phyloP scores from a whole-genome alignment of 495 filamentous ascomycete species.

The Hypoxylon rickii region DNA sequence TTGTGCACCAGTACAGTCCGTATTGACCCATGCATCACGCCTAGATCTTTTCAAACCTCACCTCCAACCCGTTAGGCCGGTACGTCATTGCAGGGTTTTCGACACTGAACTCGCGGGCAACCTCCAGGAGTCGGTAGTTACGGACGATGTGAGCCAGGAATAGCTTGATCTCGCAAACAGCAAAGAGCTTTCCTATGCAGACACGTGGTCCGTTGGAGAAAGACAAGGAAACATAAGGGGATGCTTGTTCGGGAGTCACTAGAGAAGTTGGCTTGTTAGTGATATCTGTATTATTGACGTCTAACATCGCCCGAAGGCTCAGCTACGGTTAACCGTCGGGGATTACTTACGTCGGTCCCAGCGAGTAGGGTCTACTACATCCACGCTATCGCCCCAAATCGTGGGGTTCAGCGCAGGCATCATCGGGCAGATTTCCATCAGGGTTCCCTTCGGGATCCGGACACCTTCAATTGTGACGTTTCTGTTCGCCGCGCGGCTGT shows the following conservation, averaged over 20 bases:
- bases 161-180: slow-evolving; percentile 26
- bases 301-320: background rate
- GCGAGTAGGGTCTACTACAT: slow-evolving; percentile 38
- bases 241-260: slow-evolving; percentile 9
- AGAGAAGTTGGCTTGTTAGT: background rate
- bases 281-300: background rate
- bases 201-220: slow-evolving; percentile 29
- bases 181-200: slow-evolving; percentile 26
- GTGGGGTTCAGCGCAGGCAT: slow-evolving; percentile 27
- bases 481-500: slow-evolving; percentile 16
- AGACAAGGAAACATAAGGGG: slow-evolving; percentile 24
- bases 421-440: slow-evolving; percentile 25
- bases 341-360: slow-evolving; percentile 30
- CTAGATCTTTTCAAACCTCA: slow-evolving; percentile 10
- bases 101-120: slow-evolving; percentile 6
- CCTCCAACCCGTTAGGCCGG: slow-evolving; percentile 7
- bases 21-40: no score
- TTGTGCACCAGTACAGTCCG: no score
- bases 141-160: slow-evolving; percentile 25
- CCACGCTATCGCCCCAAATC: slow-evolving; percentile 32
- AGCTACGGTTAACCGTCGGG: background rate
- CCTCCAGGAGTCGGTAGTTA: slow-evolving; percentile 19
- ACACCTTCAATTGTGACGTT: slow-evolving; percentile 35
- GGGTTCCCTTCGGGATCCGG: slow-evolving; percentile 33
- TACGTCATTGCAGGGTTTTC: slow-evolving; percentile 23